These are phyloP conservation scores for Martiniozyma abietophila DNA, from an alignment of 805 yeast genomes.

Conservation along the genomic window DNA sequence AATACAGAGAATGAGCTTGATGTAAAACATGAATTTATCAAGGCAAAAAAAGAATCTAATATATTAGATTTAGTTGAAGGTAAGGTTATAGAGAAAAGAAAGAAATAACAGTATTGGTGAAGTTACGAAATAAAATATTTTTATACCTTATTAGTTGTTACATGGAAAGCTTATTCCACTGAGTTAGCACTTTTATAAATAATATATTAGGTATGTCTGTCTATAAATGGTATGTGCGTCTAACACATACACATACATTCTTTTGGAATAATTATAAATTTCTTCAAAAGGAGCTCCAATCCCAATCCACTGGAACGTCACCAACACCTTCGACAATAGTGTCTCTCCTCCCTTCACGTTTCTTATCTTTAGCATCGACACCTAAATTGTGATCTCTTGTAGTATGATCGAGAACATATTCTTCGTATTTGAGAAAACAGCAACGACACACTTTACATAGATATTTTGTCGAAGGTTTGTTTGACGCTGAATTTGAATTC, in stretches of 20 bases:
- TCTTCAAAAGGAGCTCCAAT: conserved; percentile 30
- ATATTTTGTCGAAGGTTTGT: no score
- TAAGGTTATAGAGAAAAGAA: conserved; percentile 3
- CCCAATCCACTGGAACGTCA: conserved; percentile 30
- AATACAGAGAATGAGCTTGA: conserved; percentile 13
- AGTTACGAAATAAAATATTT: not conserved
- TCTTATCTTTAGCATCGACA: conserved; percentile 12
- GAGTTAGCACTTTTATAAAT: no score
- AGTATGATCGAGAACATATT: conserved; percentile 24
- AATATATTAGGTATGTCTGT: no score
- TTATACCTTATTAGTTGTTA: no score
- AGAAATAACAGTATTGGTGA: not conserved
- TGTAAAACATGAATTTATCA: conserved; percentile 4
- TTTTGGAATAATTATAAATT: no score
- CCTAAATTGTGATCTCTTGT: conserved; percentile 22
- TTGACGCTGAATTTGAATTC: no score
- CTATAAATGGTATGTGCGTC: not conserved
- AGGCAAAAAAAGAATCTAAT: not conserved
- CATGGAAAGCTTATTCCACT: no score
- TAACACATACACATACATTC: not conserved
- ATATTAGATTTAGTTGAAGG: conserved; percentile 5
- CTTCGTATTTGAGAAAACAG: conserved; percentile 28
- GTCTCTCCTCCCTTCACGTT: conserved; percentile 14
- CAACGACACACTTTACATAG: conserved; percentile 27
- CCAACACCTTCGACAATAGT: conserved; percentile 8